Base-by-base conservation (phyloP, 306 rosid species). In the Comarum palustre region DNA sequence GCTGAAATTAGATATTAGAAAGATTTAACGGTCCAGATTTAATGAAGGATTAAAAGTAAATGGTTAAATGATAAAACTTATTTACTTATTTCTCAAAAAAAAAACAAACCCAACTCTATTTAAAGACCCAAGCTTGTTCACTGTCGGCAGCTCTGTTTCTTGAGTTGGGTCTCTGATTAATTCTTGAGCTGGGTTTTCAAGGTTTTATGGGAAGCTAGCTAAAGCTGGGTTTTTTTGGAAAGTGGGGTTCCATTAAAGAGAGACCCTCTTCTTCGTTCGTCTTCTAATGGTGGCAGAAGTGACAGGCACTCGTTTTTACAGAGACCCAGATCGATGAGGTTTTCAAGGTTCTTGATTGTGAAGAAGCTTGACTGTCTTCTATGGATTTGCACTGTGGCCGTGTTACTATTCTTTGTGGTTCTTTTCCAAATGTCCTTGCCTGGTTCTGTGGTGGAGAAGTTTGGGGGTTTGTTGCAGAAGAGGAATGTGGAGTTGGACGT, bases 301-400 rank as follows among this genome's bases (percentile, higher is more conserved):
- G 96, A 92, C n/a, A 84, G 81, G 17, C 68, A 79, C 80, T 82
- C 88, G 24, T 91, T 88, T 73, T 64, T 87, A 4, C 97, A 79
- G 83, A 90, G 96, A 83, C 83, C 86, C 75, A 91, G 97, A 88
- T 95, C 96, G 83, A n/a, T n/a, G n/a, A 90, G 91, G 78, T 88
- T 95, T 78, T 91, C 99, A 8, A 84, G 96, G 78, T 86, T 86
- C 67, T 78, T 94, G 68, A 78, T 91, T 2, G 80, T 83, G 71
- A 90, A 88, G 87, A 95, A 84, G 78, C 83, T 95, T 20, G 97
- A 91, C 81, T 95, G 90, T 61, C 74, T 95, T 58, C 97, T 88
- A 84, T 95, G 99, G 99, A 90, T 88, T 84, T 95, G 96, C 73
- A 86, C 96, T 8, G 93, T 92, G 63, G 84, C 63, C 5, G 92